Evolutionary conservation across 1,284 basidiomycete species (phyloP).

Genomic region (Austroboletus novae-zelandiae): DNA sequence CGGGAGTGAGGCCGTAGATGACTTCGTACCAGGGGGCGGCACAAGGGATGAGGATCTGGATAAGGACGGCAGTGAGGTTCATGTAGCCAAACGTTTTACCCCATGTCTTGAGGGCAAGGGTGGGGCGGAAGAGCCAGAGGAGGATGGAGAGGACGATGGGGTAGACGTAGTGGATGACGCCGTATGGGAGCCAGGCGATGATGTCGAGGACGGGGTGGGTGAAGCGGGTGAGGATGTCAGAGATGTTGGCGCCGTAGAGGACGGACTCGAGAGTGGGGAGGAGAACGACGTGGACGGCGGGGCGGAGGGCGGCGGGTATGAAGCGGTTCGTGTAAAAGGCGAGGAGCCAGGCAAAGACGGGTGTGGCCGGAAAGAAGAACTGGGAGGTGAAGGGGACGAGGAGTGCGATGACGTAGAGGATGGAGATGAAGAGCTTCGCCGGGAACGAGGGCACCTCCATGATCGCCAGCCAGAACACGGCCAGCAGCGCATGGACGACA

Average conservation of each 20-base stretch:
- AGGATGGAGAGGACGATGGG: conserved; percentile 81
- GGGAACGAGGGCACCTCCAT: conserved; percentile 75
- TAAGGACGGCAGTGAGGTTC: conserved; percentile 87
- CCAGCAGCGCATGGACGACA: conserved; percentile 62
- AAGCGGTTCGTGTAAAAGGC: conserved; percentile 86
- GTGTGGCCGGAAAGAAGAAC: conserved; percentile 89
- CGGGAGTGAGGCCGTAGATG: conserved; percentile 94
- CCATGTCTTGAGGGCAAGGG: conserved; percentile 83
- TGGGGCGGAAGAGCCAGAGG: conserved; percentile 79
- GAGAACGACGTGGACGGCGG: conserved; percentile 86
- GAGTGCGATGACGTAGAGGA: conserved; percentile 66
- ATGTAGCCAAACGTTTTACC: conserved; percentile 90
- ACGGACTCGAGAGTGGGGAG: conserved; percentile 94
- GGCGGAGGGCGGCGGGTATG: conserved; percentile 74
- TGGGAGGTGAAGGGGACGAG: conserved; percentile 88
- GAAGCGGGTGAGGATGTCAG: conserved; percentile 91
- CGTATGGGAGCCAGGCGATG: conserved; percentile 95
- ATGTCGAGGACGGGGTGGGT: conserved; percentile 92
- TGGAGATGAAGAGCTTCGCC: conserved; percentile 79
- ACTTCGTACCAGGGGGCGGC: conserved; percentile 98
- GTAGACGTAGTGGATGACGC: conserved; percentile 84
- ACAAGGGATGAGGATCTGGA: conserved; percentile 90
- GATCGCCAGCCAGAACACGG: conserved; percentile 74
- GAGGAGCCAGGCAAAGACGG: conserved; percentile 83
- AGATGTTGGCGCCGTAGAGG: conserved; percentile 95